Conservation (phyloP, 2,329 filamentous ascomycete genomes). For the Sphaerulina vaccinii region DNA sequence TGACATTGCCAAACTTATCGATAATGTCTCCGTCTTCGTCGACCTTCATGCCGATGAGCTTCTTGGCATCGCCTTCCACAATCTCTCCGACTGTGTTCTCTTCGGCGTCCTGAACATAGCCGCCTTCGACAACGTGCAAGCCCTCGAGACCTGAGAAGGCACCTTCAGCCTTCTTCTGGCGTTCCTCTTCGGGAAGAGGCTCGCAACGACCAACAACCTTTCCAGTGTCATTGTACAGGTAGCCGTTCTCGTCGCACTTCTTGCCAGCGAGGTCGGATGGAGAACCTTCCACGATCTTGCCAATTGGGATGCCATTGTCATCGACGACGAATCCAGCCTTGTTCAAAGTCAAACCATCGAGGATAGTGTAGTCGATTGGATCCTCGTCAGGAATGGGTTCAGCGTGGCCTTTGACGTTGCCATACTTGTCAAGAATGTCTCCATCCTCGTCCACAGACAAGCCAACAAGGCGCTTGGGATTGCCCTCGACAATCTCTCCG, state of each 20-base stretch:
- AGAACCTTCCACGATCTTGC: constrained; percentile 57
- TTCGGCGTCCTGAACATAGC: constrained; percentile 73
- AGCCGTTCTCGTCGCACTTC: constrained; percentile 56
- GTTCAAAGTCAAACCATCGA: constrained; percentile 64
- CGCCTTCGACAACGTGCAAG: constrained; percentile 66
- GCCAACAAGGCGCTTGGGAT: constrained; percentile 66
- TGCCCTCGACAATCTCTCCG: constrained; percentile 55
- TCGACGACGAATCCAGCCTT: constrained; percentile 61
- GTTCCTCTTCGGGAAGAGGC: constrained; percentile 58
- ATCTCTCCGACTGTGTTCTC: constrained; percentile 63
- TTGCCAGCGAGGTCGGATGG: constrained; percentile 56
- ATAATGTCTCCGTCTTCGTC: constrained; percentile 64
- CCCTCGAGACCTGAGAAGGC: constrained; percentile 67
- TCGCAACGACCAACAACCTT: constrained; percentile 59
- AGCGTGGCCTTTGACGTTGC: constrained; percentile 57
- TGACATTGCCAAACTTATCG: constrained; percentile 61
- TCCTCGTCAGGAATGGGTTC: constrained; percentile 54
- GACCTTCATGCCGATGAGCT: constrained; percentile 58
- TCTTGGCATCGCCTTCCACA: constrained; percentile 59
- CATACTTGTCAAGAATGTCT: constrained; percentile 74
- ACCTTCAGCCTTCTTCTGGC: constrained; percentile 59
- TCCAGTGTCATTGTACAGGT: constrained; percentile 57
- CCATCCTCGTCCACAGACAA: constrained; percentile 77
- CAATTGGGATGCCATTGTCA: constrained; percentile 54
- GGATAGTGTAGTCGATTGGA: constrained; percentile 55